phyloP scores from a whole-genome alignment of 441 rosid genomes.

The Flueggea neowawraea region DNA sequence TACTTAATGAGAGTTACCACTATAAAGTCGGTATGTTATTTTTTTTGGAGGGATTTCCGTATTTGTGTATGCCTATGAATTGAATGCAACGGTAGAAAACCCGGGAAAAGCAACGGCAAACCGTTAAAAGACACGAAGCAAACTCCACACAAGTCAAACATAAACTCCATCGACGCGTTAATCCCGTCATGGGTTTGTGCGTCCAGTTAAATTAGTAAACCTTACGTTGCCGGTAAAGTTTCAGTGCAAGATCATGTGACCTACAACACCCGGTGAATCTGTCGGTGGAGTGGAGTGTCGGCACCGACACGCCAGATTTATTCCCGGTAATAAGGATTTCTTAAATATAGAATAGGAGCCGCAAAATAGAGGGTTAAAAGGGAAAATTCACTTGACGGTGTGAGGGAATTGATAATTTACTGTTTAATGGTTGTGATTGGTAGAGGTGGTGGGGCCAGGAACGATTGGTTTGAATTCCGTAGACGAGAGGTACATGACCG shows the following conservation, averaged over 20 bases:
- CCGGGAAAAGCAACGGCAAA: conserved; percentile 10
- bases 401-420: too few species aligned
- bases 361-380: background rate
- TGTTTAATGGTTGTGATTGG: too few species aligned
- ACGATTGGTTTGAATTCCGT: too few species aligned
- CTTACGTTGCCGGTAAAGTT: conserved; percentile 24
- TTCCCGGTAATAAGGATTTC: conserved; percentile 20
- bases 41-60: too few species aligned
- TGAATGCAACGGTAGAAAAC: background rate
- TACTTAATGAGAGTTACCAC: too few species aligned
- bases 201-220: background rate
- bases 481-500: too few species aligned
- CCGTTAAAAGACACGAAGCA: conserved; percentile 15
- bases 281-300: conserved; percentile 42
- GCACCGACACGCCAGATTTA: conserved; percentile 57
- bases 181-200: conserved; percentile 11
- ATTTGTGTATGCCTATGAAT: too few species aligned
- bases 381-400: too few species aligned
- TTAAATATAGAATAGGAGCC: background rate
- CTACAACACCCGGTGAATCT: conserved; percentile 29
- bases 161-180: conserved; percentile 46
- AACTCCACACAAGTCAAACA: conserved; percentile 23
- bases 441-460: too few species aligned
- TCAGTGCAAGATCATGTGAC: conserved; percentile 6
- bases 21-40: too few species aligned